These are phyloP conservation scores for Colletotrichum sp. DNA, from an alignment of 2,329 filamentous ascomycete genomes.

Conservation along the genomic window DNA sequence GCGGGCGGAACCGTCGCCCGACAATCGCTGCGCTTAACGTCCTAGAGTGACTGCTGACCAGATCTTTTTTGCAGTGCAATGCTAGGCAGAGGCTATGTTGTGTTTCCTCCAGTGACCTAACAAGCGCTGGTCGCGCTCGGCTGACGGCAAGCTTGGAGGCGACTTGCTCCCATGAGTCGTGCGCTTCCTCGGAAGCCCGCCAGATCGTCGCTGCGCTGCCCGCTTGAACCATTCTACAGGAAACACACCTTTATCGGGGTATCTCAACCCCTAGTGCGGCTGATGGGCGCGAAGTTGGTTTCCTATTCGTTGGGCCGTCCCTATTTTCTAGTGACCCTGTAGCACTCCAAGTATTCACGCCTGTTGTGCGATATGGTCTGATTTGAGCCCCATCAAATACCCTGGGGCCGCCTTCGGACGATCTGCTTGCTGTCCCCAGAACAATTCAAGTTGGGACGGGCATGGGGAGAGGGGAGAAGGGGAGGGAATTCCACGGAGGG, in stretches of 20 bases:
- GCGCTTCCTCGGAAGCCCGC: not conserved
- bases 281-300: not conserved
- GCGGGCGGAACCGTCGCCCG: not conserved
- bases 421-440: not conserved
- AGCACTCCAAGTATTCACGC: not conserved
- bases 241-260: not conserved
- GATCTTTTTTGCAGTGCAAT: not conserved
- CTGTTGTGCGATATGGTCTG: not conserved
- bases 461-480: not conserved
- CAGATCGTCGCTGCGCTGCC: not conserved
- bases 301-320: not conserved
- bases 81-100: not conserved
- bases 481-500: not conserved
- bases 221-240: not conserved
- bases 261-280: not conserved
- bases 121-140: not conserved
- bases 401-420: not conserved
- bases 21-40: not conserved
- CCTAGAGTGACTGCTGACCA: not conserved
- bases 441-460: not conserved
- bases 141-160: not conserved
- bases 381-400: not conserved
- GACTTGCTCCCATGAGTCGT: not conserved
- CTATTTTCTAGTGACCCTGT: not conserved
- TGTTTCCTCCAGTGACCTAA: not conserved